A percentile compares a stretch with the other conserved stretches of the same genome.
Evolutionary conservation across 139 green algal genomes (phyloP).

Genomic region (Auxenochlorella pyrenoidosa): DNA sequence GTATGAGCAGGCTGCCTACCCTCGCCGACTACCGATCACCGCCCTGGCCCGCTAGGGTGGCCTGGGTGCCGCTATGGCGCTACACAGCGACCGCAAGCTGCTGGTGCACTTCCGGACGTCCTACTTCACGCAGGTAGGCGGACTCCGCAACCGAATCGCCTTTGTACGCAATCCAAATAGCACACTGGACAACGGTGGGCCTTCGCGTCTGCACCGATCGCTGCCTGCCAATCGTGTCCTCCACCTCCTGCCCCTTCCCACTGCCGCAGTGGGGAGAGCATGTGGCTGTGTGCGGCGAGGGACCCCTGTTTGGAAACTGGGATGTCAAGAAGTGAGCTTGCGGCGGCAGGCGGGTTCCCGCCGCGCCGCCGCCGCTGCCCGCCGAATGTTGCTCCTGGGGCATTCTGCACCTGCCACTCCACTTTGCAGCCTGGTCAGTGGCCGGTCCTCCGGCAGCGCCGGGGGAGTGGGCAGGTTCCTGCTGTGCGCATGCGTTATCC

Average conservation of each 20-base stretch:
- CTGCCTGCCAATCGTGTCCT: background rate
- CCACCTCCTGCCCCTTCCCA: too few relatives aligned
- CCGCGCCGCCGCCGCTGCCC: background rate
- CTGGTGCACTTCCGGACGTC: constrained; percentile 39
- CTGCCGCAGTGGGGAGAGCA: constrained; percentile 45
- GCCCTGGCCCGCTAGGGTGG: too few relatives aligned
- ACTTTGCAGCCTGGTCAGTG: too few relatives aligned
- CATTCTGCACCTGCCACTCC: background rate
- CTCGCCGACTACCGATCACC: too few relatives aligned
- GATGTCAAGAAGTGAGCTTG: constrained; percentile 36
- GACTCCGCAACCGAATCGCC: too few relatives aligned
- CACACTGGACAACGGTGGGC: background rate
- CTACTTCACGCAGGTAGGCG: constrained; percentile 35
- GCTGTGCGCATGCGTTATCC: too few relatives aligned
- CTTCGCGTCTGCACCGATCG: background rate
- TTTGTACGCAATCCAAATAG: background rate
- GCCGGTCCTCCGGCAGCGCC: too few relatives aligned
- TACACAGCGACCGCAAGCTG: background rate
- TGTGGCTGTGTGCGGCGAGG: constrained; percentile 43
- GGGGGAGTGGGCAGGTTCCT: too few relatives aligned
- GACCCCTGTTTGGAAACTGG: constrained; percentile 40
- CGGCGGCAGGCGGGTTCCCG: background rate
- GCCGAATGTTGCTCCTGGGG: background rate
- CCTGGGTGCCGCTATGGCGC: background rate
- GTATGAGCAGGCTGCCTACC: too few relatives aligned